Percentiles rank a stretch among this genome's conserved stretches.
Conservation (phyloP, 139 green algal genomes). For the Diplosphaera chodatii region DNA sequence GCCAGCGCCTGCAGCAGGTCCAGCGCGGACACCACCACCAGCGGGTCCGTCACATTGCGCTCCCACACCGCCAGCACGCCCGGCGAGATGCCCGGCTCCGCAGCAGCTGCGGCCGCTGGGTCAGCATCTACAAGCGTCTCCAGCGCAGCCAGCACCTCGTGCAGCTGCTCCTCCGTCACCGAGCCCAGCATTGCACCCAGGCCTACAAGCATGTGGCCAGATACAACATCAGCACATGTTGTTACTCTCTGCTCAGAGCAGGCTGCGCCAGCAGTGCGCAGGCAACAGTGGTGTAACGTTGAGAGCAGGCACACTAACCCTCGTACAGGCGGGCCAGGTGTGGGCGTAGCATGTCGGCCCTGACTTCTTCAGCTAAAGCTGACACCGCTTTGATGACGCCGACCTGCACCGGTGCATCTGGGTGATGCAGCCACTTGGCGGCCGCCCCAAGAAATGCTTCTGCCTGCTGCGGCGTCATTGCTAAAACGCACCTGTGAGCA, state of each 20-base stretch:
- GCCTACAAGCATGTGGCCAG: no score
- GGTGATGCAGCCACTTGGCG: slow-evolving; percentile 17
- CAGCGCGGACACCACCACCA: slow-evolving; percentile 49
- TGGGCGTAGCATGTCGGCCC: slow-evolving; percentile 8
- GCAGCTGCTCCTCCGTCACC: slow-evolving; percentile 48
- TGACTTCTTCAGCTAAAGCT: neutral
- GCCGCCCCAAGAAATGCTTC: slow-evolving; percentile 27
- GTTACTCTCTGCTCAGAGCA: no score
- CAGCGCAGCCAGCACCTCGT: slow-evolving; percentile 74
- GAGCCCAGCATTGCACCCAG: slow-evolving; percentile 34
- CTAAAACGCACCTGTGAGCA: neutral
- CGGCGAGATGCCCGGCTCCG: slow-evolving; percentile 32
- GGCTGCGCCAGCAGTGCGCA: no score
- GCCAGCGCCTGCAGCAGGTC: slow-evolving; percentile 54
- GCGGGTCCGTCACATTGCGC: slow-evolving; percentile 50
- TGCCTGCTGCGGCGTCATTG: slow-evolving; percentile 22
- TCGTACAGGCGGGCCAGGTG: slow-evolving; percentile 30
- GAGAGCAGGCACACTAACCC: no score
- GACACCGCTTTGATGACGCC: slow-evolving; percentile 43
- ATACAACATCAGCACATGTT: no score
- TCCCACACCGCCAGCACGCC: slow-evolving; percentile 48
- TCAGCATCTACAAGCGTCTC: slow-evolving; percentile 29
- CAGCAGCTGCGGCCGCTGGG: slow-evolving; percentile 13
- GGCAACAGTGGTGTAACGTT: no score
- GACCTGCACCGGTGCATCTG: slow-evolving; percentile 29